phyloP scores from a whole-genome alignment of 805 yeast species.

The Myxozyma sirexii region DNA sequence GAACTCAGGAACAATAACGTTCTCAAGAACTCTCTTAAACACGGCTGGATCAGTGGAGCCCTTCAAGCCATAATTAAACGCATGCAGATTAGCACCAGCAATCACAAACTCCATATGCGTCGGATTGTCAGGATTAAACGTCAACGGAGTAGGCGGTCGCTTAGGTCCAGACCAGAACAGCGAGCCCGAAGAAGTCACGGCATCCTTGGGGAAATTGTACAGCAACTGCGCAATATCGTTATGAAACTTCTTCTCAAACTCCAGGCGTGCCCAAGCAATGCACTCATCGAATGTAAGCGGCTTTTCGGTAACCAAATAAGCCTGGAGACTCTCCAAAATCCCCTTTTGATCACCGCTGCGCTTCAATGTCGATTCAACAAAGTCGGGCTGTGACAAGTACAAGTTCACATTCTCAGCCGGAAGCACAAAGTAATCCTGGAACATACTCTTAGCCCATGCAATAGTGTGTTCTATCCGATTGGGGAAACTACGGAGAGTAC shows the following conservation, averaged over 20 bases:
- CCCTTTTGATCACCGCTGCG: constrained; percentile 91
- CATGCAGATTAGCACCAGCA: constrained; percentile 89
- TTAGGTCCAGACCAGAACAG: constrained; percentile 99
- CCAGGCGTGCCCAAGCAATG: constrained; percentile 89
- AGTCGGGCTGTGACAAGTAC: constrained; percentile 88
- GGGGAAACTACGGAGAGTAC: constrained; percentile 97
- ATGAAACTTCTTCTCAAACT: constrained; percentile 82
- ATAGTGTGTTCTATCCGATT: constrained; percentile 97
- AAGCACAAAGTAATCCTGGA: constrained; percentile 88
- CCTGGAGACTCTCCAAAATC: constrained; percentile 70
- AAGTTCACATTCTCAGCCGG: constrained; percentile 92
- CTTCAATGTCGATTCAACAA: constrained; percentile 86
- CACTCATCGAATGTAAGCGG: constrained; percentile 93
- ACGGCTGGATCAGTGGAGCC: constrained; percentile 62
- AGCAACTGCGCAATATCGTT: constrained; percentile 87
- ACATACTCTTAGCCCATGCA: constrained; percentile 97
- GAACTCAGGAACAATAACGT: constrained; percentile 62
- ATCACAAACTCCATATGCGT: constrained; percentile 82
- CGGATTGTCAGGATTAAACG: constrained; percentile 70
- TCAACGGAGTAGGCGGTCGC: constrained; percentile 89
- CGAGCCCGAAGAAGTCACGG: constrained; percentile 84
- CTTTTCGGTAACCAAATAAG: constrained; percentile 72
- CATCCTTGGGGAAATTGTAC: constrained; percentile 93
- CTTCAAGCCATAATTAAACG: constrained; percentile 85
- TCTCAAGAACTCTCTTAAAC: constrained; percentile 58